These are phyloP conservation scores for Tolypocladium amazonense DNA, from an alignment of 2,329 filamentous ascomycete species.

Conservation along the genomic window DNA sequence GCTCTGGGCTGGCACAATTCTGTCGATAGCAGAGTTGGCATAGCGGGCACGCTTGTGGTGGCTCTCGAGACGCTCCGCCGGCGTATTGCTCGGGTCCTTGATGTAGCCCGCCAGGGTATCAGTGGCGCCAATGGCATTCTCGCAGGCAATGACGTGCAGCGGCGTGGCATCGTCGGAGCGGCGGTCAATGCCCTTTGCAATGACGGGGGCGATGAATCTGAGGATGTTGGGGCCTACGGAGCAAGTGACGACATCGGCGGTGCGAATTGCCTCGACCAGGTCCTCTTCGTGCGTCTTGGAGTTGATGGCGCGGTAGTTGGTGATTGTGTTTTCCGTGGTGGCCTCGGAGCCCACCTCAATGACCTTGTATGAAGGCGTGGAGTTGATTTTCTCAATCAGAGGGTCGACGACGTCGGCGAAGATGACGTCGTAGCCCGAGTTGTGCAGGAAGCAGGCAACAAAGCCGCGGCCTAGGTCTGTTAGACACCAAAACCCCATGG, in stretches of 20 bases:
- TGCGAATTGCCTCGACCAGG: constrained; percentile 74
- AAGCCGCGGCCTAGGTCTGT: constrained; percentile 54
- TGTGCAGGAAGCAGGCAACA: constrained; percentile 84
- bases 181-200: constrained; percentile 83
- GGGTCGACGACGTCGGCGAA: constrained; percentile 89
- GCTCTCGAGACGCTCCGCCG: constrained; percentile 52
- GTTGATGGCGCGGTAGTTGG: constrained; percentile 96
- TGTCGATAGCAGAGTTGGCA: constrained; percentile 96
- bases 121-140: constrained; percentile 94
- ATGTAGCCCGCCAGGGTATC: constrained; percentile 77
- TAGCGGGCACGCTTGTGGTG: constrained; percentile 72
- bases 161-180: constrained; percentile 56
- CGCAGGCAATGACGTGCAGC: constrained; percentile 88
- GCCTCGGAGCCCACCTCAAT: constrained; percentile 85
- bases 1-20: constrained; percentile 90
- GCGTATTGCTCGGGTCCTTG: constrained; percentile 62
- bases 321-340: constrained; percentile 71
- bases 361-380: constrained; percentile 70
- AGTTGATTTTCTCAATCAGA: constrained; percentile 72
- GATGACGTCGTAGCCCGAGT: constrained; percentile 90
- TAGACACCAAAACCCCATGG: not conserved
- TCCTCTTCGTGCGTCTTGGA: constrained; percentile 75
- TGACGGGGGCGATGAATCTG: constrained; percentile 90
- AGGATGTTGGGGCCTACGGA: constrained; percentile 94
- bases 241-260: constrained; percentile 87